Conservation (phyloP, 2,329 filamentous ascomycete species). For the Chaetomiaceae sp. region DNA sequence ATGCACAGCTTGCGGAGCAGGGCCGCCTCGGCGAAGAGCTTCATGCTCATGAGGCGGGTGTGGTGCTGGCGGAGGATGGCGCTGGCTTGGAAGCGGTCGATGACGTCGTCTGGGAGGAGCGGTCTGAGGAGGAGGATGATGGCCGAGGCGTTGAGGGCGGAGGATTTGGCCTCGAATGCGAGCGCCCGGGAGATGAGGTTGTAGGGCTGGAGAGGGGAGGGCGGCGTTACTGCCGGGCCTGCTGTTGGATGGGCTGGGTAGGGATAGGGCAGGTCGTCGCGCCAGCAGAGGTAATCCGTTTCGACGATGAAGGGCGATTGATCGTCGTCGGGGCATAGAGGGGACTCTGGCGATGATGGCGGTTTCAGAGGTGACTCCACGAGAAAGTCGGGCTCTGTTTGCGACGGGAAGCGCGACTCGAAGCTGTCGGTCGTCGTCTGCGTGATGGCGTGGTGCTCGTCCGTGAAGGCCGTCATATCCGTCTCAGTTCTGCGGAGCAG, state of each 20-base stretch:
- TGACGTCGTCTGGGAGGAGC: constrained; percentile 47
- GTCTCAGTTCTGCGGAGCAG: constrained; percentile 24
- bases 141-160: constrained; percentile 53
- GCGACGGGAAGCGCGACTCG: constrained; percentile 26
- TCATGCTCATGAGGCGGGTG: constrained; percentile 51
- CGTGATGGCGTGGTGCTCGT: constrained; percentile 36
- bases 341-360: constrained; percentile 5
- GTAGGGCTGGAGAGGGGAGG: constrained; percentile 49
- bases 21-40: constrained; percentile 54
- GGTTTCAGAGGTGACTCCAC: constrained; percentile 17
- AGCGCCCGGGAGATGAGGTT: constrained; percentile 48
- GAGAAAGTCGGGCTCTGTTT: constrained; percentile 21
- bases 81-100: constrained; percentile 49
- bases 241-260: constrained; percentile 33
- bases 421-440: constrained; percentile 38
- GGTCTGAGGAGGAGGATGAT: constrained; percentile 56
- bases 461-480: constrained; percentile 20
- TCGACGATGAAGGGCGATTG: constrained; percentile 39
- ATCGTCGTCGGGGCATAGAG: constrained; percentile 12
- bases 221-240: constrained; percentile 8
- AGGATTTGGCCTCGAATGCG: constrained; percentile 49
- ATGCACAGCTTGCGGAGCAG: constrained; percentile 56
- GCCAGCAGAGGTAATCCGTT: constrained; percentile 54
- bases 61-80: constrained; percentile 56
- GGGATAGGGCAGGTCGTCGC: constrained; percentile 50